These are phyloP conservation scores for Fusarium mundagurra DNA, from an alignment of 2,329 filamentous ascomycete genomes.

Conservation along the genomic window DNA sequence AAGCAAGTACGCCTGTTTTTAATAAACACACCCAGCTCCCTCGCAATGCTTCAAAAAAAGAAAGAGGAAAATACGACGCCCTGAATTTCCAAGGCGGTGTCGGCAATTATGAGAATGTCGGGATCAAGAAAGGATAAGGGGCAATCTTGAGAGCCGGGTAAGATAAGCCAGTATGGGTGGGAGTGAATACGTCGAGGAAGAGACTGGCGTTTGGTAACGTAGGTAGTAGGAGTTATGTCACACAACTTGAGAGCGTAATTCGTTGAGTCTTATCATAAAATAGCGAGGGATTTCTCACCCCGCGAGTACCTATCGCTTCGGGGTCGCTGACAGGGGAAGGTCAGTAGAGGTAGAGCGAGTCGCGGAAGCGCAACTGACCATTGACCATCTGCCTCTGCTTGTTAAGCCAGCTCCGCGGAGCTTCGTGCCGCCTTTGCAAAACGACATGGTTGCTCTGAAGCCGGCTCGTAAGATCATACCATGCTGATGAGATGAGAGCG, in stretches of 20 bases:
- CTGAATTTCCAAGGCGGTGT: conserved; percentile 13
- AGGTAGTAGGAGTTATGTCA: conserved; percentile 2
- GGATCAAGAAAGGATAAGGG: conserved; percentile 9
- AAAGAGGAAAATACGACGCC: conserved; percentile 8
- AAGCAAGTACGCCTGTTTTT: conserved; percentile 34
- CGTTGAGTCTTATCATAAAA: conserved; percentile 17
- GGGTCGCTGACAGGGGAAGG: conserved; percentile 54
- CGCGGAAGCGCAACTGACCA: conserved; percentile 59
- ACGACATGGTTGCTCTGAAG: conserved; percentile 86
- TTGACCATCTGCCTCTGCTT: conserved; percentile 81
- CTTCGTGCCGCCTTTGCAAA: conserved; percentile 77
- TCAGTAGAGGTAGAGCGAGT: conserved; percentile 57
- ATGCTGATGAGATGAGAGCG: conserved; percentile 81
- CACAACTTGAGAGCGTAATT: conserved; percentile 10
- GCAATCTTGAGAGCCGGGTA: conserved; percentile 7
- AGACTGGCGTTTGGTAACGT: conserved; percentile 8
- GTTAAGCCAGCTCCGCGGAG: conserved; percentile 83
- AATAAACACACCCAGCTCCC: conserved; percentile 42
- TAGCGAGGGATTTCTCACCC: conserved; percentile 44
- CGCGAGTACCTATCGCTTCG: conserved; percentile 56
- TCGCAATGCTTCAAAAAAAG: conserved; percentile 40
- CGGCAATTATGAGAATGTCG: conserved; percentile 11
- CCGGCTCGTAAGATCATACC: conserved; percentile 83
- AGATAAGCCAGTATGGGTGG: conserved; percentile 1
- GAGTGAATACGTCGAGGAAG: conserved; percentile 17